Percentiles rank a stretch among this genome's conserved stretches.
phyloP scores from a whole-genome alignment of 257 asterid species.

The Petunia axillaris region DNA sequence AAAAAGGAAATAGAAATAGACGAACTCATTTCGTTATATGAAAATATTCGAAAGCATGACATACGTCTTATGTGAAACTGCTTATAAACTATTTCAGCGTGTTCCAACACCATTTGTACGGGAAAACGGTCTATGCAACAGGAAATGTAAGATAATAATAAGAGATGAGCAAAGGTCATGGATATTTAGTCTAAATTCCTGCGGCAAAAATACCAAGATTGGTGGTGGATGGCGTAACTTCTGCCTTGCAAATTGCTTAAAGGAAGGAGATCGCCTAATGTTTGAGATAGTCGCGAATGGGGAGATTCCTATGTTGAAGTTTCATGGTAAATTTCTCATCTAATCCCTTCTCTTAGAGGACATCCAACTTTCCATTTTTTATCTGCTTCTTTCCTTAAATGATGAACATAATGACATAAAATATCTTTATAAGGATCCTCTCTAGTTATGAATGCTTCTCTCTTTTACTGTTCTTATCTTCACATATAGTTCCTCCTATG shows the following conservation, averaged over 20 bases:
- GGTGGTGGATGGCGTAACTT: neutral
- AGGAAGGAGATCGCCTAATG: neutral
- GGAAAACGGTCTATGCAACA: neutral
- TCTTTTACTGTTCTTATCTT: neutral
- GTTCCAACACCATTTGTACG: neutral
- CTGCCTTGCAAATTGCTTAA: neutral
- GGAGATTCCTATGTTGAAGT: neutral
- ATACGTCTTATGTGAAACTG: neutral
- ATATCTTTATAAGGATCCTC: neutral
- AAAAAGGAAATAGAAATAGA: neutral
- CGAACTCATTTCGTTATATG: neutral
- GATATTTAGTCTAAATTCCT: neutral
- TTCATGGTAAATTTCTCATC: neutral
- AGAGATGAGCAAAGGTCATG: slow-evolving; percentile 16
- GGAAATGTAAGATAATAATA: neutral
- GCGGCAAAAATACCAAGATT: neutral
- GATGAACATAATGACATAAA: neutral
- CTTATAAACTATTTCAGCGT: neutral
- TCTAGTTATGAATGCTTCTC: neutral
- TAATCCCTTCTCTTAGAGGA: neutral
- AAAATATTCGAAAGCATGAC: neutral
- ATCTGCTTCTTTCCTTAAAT: neutral
- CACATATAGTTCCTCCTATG: neutral
- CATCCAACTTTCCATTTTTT: neutral
- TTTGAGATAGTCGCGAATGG: neutral